Evolutionary conservation across 768 basidiomycete genomes (phyloP), one percentile per base, ranked within the genome.

Genomic region (Cantharellus cinnabarinus): DNA sequence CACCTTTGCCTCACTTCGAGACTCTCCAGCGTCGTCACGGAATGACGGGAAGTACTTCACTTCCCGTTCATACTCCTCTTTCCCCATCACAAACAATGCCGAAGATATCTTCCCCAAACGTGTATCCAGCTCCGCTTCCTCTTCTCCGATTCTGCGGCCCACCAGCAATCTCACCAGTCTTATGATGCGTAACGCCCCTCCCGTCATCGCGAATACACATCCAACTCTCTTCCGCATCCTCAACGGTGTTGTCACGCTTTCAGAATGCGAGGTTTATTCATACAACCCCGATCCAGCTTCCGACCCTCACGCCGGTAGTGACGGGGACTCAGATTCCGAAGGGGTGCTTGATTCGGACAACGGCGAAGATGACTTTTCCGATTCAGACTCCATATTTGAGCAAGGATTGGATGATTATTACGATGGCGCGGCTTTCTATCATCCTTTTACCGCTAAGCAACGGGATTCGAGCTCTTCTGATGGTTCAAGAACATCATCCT

Each of bases 261-360:
- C 79, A 44, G 91, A 97, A 62, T 95, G 89, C 74, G 93, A 97
- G 68, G 90, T 97, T 60, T 99, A 84, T 71, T 86, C 89, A 2
- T 99, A 91, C 74, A 77, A 79, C 44, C 95, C 94, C 53, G 89
- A 94, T 70, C 81, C 85, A 61, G 89, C 94, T 64, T 83, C 84
- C 35, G 95, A 99, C 72, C 95, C 95, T 1, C 91, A 98, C 64
- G 87, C 85, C 1, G 68, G 55, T 58, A 41, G 64, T 42, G 66
- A 66, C 42, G 65, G 68, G n/a, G 70, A 71, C 51, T 65, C 68
- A 48, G 69, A 71, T 38, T 59, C 58, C n/a, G 59, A 60, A 48
- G 41, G 38, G 20, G 41, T 44, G 29, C 39, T 40, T 14, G 52
- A 54, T 37, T 10, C 7, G 14, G 14, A 37, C 14, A 81, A 88